These are phyloP conservation scores for Claviceps cyperi DNA, from an alignment of 2,329 filamentous ascomycete genomes.

Conservation along the genomic window DNA sequence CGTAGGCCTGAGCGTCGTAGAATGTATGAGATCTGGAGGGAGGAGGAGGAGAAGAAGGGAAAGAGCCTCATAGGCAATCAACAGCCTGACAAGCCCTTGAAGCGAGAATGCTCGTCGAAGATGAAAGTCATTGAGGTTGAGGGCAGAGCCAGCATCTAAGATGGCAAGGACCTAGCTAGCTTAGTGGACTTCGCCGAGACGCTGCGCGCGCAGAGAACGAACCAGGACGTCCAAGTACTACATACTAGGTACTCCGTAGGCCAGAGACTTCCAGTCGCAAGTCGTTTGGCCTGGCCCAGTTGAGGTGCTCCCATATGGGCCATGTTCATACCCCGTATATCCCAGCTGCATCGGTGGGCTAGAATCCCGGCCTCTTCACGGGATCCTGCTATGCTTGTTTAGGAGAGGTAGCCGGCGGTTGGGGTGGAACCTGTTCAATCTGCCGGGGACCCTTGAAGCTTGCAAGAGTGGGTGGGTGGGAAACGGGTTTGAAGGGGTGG, in stretches of 20 bases:
- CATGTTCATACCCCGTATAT: slow-evolving; percentile 1
- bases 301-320: not conserved
- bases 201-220: not conserved
- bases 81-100: not conserved
- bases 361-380: slow-evolving; percentile 1
- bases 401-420: slow-evolving; percentile 5
- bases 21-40: not conserved
- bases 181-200: not conserved
- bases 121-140: not conserved
- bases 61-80: not conserved
- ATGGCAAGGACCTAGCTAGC: slow-evolving; percentile 3
- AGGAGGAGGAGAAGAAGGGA: not conserved
- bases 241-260: too few relatives aligned
- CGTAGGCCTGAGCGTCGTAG: not conserved
- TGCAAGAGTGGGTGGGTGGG: not conserved
- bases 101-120: not conserved
- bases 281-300: not conserved
- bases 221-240: not conserved
- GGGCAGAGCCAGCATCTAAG: slow-evolving; percentile 1
- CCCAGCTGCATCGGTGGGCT: not conserved
- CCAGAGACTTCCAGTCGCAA: not conserved
- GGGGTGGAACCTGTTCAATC: slow-evolving; percentile 4
- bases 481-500: not conserved
- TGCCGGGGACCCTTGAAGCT: not conserved
- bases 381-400: slow-evolving; percentile 4